Evolutionary conservation across 306 rosid species (phyloP), one percentile per base, ranked within the genome.

Genomic region (Herpetospermum pedunculosum): DNA sequence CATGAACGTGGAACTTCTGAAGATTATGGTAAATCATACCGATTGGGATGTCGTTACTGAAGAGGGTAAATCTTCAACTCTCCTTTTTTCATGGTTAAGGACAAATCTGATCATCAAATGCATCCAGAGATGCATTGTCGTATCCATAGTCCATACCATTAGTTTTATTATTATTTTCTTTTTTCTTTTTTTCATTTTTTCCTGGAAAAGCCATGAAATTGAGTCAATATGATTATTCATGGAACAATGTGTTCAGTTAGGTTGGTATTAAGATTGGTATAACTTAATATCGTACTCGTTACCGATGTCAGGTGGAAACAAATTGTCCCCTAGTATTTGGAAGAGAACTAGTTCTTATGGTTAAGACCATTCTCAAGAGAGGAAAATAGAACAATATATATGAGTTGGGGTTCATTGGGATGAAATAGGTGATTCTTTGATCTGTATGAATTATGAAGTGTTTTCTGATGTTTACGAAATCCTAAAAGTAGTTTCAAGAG

Each of bases 11-110:
- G 38, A 16, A 47, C 52, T 69, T 69, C 25, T 69, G 32, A 70
- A 70, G 74, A 70, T 70, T 70, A 9, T 43, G 74, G 41, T 44
- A 46, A 70, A 28, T 46, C 16, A 32, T 70, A 70, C 38, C 38
- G 23, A 28, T 44, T 46, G 58, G 54, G 50, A 65, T 65, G 72
- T 40, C 47, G 37, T 19, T 63, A 37, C 19, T 38, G 48, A 40
- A 12, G 35, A 41, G 72, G 12, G 52, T 65, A 23, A 67, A 40
- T 41, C 19, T 41, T 67, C 32, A 8, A 21, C 30, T 65, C 18
- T 35, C 29, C 26, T 67, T 25, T 25, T 25, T 25, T 68, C 72
- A 41, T 4, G 46, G 8, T 65, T 38, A 38, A 41, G 34, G 34
- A 21, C 21, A 43, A 35, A 16, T 30, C 41, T 32, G 15, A 59